Evolutionary conservation across 306 rosid genomes (phyloP).

Genomic region (Abrus precatorius): DNA sequence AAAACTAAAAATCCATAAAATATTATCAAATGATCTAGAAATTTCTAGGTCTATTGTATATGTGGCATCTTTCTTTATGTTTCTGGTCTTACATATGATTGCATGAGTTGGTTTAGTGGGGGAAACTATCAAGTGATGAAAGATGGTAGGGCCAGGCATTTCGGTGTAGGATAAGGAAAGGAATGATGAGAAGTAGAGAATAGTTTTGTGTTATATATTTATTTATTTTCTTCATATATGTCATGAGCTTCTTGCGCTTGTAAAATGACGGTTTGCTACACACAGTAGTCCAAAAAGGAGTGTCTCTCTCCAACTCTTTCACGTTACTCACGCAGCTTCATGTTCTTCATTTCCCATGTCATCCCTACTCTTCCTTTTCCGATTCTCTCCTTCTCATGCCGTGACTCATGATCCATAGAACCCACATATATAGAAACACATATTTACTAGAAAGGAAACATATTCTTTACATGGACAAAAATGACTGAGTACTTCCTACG

Average conservation of each 20-base stretch:
- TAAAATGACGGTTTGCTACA: conserved; percentile 57
- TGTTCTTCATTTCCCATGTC: conserved; percentile 46
- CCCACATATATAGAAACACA: background rate
- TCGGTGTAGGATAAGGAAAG: conserved; percentile 38
- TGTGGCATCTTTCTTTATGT: conserved; percentile 9
- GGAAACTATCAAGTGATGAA: conserved; percentile 42
- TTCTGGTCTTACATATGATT: conserved; percentile 48
- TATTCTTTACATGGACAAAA: conserved; percentile 22
- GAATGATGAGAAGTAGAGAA: conserved; percentile 47
- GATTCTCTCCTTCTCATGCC: conserved; percentile 45
- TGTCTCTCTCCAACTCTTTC: conserved; percentile 56
- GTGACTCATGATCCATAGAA: conserved; percentile 22
- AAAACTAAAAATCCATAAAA: background rate
- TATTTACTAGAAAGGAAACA: background rate
- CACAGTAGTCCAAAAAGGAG: conserved; percentile 33
- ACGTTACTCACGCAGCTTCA: conserved; percentile 79
- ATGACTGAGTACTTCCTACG: background rate
- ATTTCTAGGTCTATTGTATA: conserved; percentile 1
- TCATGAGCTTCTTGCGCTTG: conserved; percentile 76
- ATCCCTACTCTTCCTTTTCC: conserved; percentile 18
- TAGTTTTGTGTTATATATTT: background rate
- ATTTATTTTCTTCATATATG: background rate
- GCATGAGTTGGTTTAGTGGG: conserved; percentile 44
- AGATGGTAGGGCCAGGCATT: conserved; percentile 40
- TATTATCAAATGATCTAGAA: background rate